Percentiles rank a stretch among this genome's conserved stretches.
Conservation (phyloP, 345 rosid species). For the Lumnitzera littorea region DNA sequence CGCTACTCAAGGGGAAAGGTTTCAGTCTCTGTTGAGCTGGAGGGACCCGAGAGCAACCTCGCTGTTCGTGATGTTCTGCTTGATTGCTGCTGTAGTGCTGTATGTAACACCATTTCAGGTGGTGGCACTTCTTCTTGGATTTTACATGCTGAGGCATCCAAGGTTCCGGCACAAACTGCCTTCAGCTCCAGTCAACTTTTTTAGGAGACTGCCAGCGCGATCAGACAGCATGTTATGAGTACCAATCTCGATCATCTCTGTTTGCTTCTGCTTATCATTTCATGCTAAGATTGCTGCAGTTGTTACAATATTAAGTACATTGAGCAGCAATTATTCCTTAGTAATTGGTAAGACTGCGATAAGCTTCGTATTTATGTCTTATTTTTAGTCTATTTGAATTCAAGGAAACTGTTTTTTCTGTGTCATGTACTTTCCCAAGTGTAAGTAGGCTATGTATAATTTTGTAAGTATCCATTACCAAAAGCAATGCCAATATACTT, state of each 20-base stretch:
- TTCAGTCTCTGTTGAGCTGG: slow-evolving; percentile 86
- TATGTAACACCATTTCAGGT: slow-evolving; percentile 92
- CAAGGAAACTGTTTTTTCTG: too few species aligned
- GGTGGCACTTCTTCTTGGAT: slow-evolving; percentile 53
- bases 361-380: too few species aligned
- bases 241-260: background rate
- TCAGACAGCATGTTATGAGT: slow-evolving; percentile 86
- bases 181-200: slow-evolving; percentile 78
- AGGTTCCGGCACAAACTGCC: slow-evolving; percentile 88
- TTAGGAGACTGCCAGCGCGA: slow-evolving; percentile 90
- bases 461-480: too few species aligned
- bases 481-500: too few species aligned
- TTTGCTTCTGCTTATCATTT: too few species aligned
- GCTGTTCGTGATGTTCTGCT: slow-evolving; percentile 74
- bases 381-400: too few species aligned
- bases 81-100: slow-evolving; percentile 69
- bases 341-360: too few species aligned
- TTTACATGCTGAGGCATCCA: slow-evolving; percentile 83
- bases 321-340: too few species aligned
- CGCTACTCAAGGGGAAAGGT: slow-evolving; percentile 91
- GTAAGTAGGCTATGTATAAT: too few species aligned
- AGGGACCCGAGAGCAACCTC: slow-evolving; percentile 94
- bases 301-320: too few species aligned
- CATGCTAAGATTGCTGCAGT: too few species aligned
- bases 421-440: too few species aligned